Evolutionary conservation across 768 basidiomycete genomes (phyloP).

Genomic region (Leccinum longicurvipes): DNA sequence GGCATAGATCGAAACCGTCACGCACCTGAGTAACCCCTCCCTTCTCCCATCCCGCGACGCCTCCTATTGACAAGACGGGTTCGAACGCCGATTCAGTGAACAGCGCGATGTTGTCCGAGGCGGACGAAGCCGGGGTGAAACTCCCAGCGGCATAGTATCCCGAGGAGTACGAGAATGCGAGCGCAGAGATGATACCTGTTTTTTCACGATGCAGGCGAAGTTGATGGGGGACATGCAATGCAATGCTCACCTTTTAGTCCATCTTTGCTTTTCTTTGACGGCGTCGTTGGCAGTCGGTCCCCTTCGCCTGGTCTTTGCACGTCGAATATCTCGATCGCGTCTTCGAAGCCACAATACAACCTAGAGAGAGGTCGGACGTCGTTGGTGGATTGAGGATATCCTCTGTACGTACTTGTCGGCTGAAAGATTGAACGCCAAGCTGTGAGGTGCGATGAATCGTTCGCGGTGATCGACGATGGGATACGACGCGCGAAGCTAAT

Average conservation of each 20-base stretch:
- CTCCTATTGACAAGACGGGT: constrained; percentile 62
- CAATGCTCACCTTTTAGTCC: constrained; percentile 75
- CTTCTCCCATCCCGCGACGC: constrained; percentile 38
- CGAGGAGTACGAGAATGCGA: constrained; percentile 69
- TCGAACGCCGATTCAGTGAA: constrained; percentile 59
- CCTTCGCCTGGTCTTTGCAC: constrained; percentile 71
- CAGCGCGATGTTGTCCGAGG: constrained; percentile 56
- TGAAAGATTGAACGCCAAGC: constrained; percentile 70
- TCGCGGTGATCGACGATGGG: constrained; percentile 92
- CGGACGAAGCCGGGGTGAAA: constrained; percentile 46
- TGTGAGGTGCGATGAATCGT: constrained; percentile 82
- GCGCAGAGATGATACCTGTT: constrained; percentile 79
- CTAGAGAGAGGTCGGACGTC: constrained; percentile 25
- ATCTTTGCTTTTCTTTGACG: constrained; percentile 73
- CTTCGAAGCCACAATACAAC: constrained; percentile 84
- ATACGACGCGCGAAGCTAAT: constrained; percentile 89
- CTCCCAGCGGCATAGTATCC: constrained; percentile 81
- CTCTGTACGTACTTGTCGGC: constrained; percentile 53
- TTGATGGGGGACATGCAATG: neutral
- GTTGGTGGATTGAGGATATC: neutral
- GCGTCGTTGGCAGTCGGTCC: constrained; percentile 63
- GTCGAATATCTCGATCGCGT: constrained; percentile 85
- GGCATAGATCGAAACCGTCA: neutral
- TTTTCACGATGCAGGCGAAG: neutral
- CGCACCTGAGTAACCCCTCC: constrained; percentile 50